Percentiles rank a stretch among this genome's conserved stretches.
Conservation (phyloP, 805 yeast species). For the Zygotorulaspora florentina region DNA sequence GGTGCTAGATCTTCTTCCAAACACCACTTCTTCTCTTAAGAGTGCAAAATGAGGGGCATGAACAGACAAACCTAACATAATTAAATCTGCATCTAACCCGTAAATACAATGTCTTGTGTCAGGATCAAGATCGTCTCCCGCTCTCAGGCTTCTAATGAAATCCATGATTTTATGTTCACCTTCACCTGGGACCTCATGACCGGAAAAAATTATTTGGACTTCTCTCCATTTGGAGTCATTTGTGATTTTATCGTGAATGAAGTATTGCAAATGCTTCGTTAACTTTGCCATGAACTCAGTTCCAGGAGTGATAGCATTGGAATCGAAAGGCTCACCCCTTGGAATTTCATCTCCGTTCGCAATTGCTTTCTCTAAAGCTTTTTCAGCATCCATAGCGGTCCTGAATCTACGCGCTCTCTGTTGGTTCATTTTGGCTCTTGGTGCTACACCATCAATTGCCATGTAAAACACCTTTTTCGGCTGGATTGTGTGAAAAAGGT, state of each 20-base stretch:
- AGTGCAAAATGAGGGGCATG: slow-evolving; percentile 96
- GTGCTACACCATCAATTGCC: slow-evolving; percentile 99
- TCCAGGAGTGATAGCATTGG: slow-evolving; percentile 93
- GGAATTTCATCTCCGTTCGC: slow-evolving; percentile 71
- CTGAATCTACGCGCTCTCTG: slow-evolving; percentile 94
- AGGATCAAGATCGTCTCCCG: slow-evolving; percentile 68
- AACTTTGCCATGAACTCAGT: slow-evolving; percentile 93
- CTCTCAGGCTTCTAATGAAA: slow-evolving; percentile 71
- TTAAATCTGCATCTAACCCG: slow-evolving; percentile 94
- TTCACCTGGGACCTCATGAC: slow-evolving; percentile 97
- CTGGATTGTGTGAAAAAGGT: slow-evolving; percentile 77
- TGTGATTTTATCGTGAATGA: slow-evolving; percentile 80
- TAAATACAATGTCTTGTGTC: slow-evolving; percentile 90
- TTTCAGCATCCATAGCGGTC: slow-evolving; percentile 90
- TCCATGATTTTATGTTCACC: slow-evolving; percentile 98
- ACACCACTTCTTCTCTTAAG: slow-evolving; percentile 90
- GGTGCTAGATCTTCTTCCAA: slow-evolving; percentile 51
- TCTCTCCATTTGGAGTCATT: slow-evolving; percentile 85
- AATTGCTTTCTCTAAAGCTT: slow-evolving; percentile 66
- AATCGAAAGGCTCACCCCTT: slow-evolving; percentile 76
- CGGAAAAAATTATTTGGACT: slow-evolving; percentile 72
- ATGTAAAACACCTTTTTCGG: slow-evolving; percentile 85
- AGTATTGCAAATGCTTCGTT: slow-evolving; percentile 76
- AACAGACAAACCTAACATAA: slow-evolving; percentile 84
- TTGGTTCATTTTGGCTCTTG: slow-evolving; percentile 97